phyloP scores from a whole-genome alignment of 805 yeast genomes.

The Alloascoidea africana region DNA sequence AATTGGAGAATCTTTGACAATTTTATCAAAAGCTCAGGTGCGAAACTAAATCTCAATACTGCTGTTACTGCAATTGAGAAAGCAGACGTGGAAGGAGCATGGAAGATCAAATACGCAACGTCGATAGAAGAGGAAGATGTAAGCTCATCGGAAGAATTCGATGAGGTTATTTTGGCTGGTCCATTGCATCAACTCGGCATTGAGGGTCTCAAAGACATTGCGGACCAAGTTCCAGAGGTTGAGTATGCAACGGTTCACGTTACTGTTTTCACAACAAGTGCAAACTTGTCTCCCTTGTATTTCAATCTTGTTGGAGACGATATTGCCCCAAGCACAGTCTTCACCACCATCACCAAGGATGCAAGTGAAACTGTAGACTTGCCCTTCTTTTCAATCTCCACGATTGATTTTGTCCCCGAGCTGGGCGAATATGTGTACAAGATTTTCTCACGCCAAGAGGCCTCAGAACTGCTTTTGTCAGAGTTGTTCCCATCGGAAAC shows the following conservation, averaged over 20 bases:
- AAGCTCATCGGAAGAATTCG: slow-evolving; percentile 14
- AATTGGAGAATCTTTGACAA: slow-evolving; percentile 26
- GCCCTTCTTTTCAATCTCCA: slow-evolving; percentile 21
- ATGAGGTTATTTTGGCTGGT: slow-evolving; percentile 29
- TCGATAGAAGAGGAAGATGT: slow-evolving; percentile 8
- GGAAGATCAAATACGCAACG: too few relatives aligned
- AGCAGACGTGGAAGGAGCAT: too few relatives aligned
- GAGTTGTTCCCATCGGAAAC: slow-evolving; percentile 13
- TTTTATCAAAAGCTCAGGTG: slow-evolving; percentile 21
- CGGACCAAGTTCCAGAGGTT: slow-evolving; percentile 9
- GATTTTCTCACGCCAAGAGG: slow-evolving; percentile 19
- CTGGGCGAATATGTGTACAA: slow-evolving; percentile 26
- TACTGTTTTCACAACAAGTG: slow-evolving; percentile 18
- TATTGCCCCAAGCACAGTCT: slow-evolving; percentile 8
- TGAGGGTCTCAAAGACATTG: slow-evolving; percentile 5
- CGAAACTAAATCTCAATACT: slow-evolving; percentile 16
- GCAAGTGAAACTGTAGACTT: slow-evolving; percentile 3
- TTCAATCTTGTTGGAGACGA: slow-evolving; percentile 9
- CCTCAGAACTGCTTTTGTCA: slow-evolving; percentile 10
- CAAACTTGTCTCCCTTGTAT: slow-evolving; percentile 10
- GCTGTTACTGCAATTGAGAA: slow-evolving; percentile 14
- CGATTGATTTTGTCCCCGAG: slow-evolving; percentile 15
- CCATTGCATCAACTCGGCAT: slow-evolving; percentile 22
- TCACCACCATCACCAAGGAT: slow-evolving; percentile 9
- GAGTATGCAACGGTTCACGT: slow-evolving; percentile 26